Conservation (phyloP, 495 filamentous ascomycete genomes). For the Lineolata rhizophorae region DNA sequence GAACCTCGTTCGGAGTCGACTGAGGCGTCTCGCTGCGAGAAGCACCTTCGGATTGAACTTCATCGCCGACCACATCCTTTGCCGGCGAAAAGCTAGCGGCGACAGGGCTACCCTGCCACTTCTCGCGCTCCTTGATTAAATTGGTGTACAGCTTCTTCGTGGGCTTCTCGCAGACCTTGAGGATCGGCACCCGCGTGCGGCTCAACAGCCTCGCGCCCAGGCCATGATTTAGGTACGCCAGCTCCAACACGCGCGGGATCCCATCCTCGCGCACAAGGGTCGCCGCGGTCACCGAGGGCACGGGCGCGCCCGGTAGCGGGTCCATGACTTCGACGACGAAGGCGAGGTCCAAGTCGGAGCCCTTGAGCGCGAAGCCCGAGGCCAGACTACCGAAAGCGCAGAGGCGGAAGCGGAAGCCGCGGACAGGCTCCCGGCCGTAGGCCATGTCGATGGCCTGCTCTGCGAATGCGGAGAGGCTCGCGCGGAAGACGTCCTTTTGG, state of each 20-base stretch:
- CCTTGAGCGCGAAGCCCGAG: conserved; percentile 50
- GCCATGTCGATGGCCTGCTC: conserved; percentile 22
- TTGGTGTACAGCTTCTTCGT: conserved; percentile 24
- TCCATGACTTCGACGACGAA: conserved; percentile 25
- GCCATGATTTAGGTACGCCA: conserved; percentile 41
- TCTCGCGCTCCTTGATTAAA: conserved; percentile 32
- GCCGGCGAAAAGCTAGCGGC: background rate
- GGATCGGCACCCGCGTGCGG: conserved; percentile 56
- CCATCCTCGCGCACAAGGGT: no score
- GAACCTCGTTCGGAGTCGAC: background rate
- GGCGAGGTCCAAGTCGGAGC: conserved; percentile 56
- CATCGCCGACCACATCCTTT: conserved; percentile 3
- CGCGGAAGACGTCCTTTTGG: conserved; percentile 41
- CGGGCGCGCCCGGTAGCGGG: background rate
- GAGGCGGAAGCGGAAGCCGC: conserved; percentile 35
- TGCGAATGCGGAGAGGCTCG: conserved; percentile 31
- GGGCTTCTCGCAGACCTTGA: conserved; percentile 57
- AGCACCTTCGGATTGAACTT: conserved; percentile 5
- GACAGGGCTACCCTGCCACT: conserved; percentile 28
- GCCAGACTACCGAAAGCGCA: conserved; percentile 50
- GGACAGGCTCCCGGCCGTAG: conserved; percentile 11
- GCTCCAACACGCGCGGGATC: conserved; percentile 46
- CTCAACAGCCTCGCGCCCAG: conserved; percentile 48
- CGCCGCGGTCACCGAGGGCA: conserved; percentile 15
- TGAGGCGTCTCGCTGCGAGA: background rate